Base-by-base conservation (phyloP, 352 stramenopile species). In the Phytopythium kandeliae region DNA sequence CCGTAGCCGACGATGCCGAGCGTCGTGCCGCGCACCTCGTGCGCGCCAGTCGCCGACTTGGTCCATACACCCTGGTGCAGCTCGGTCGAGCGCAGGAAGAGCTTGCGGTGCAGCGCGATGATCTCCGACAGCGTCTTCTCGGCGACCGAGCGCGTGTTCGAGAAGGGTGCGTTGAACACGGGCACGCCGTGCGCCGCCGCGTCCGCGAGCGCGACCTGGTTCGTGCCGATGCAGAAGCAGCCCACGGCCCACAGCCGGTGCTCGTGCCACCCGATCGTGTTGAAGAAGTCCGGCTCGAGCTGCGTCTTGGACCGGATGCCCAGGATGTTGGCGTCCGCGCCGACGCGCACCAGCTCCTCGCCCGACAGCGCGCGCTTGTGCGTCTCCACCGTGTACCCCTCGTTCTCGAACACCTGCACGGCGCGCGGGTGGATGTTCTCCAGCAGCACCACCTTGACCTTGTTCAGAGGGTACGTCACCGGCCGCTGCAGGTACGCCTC, bases 141-240 rank as follows among this genome's bases (percentile, higher is more conserved):
- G 0, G 81, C 81, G 10, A 92, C 81, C 37, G 74, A 88, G n/a
- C 81, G 81, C 36, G 81, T 92, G 69, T 92, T 92, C 36, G 81
- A 92, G 58, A 92, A 92, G 26, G 81, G 81, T 25, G 81, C 81
- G 50, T 92, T 92, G 56, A 90, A 92, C 19, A 89, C 77, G n/a
- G 81, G 81, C 44, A 92, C 84, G 26, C 81, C 81, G 10, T 68
- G 66, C 5, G 60, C 69, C 1, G 81, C 81, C 6, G 78, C 78
- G 15, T 83, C 52, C 24, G 68, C 55, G 4, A 92, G 62, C 48
- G 76, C 78, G 26, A 92, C 81, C 53, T 92, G 81, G 65, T 92
- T 92, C 21, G 81, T 92, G 52, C 81, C 81, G 46, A 92, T 92
- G 54, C 81, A 92, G 54, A 92, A 92, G 63, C 81, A 92, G 9